Percentiles rank a stretch among this genome's conserved stretches.
These are phyloP conservation scores for Lactarius indigo DNA, from an alignment of 768 basidiomycete genomes.

Conservation along the genomic window DNA sequence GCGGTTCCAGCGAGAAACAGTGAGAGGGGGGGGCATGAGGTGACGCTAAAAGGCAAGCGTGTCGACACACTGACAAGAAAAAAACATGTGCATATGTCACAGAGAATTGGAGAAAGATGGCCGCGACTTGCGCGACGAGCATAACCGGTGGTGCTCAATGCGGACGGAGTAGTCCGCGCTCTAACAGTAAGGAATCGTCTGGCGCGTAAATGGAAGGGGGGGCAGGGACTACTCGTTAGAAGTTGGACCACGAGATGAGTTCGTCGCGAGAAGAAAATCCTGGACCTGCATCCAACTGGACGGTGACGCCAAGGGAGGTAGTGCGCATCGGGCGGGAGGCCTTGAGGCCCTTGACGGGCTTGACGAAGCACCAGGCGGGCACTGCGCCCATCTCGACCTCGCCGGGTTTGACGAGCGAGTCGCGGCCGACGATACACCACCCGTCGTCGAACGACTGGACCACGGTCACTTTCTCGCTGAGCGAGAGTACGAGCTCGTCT, in stretches of 20 bases:
- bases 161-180: not conserved
- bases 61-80: not conserved
- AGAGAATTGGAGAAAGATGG: not conserved
- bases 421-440: constrained; percentile 71
- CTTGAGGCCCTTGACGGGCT: constrained; percentile 54
- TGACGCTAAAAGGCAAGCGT: not conserved
- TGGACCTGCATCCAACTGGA: constrained; percentile 44
- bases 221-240: constrained; percentile 31
- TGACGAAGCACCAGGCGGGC: constrained; percentile 74
- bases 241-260: constrained; percentile 71
- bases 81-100: not conserved
- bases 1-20: constrained; percentile 19
- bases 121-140: constrained; percentile 1
- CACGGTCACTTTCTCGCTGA: constrained; percentile 59
- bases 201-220: too few species aligned
- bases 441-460: constrained; percentile 71
- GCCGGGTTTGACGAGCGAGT: constrained; percentile 35
- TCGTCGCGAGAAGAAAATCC: constrained; percentile 43
- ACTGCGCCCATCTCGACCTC: constrained; percentile 67
- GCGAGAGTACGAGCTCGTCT: constrained; percentile 60
- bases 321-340: constrained; percentile 64
- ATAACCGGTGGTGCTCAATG: not conserved
- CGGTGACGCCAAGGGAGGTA: constrained; percentile 59
- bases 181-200: not conserved
- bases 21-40: not conserved